Conservation (phyloP, 139 green algal genomes). For the Astrephomene gubernaculifera region DNA sequence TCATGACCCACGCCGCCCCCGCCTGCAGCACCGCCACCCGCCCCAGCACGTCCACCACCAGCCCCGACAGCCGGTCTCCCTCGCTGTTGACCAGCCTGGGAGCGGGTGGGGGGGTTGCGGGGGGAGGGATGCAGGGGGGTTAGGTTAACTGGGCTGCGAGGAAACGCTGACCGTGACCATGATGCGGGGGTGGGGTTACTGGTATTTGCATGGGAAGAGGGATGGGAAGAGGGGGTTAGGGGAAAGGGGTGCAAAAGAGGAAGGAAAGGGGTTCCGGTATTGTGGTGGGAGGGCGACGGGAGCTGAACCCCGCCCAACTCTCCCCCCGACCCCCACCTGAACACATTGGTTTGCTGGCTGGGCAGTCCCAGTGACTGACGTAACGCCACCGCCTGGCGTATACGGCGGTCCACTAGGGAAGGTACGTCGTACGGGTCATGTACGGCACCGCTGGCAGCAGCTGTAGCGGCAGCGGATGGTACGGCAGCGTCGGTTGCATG, state of each 20-base stretch:
- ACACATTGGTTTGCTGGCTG: slow-evolving; percentile 57
- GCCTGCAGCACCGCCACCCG: slow-evolving; percentile 59
- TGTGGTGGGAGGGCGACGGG: too few relatives aligned
- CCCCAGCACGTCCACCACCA: slow-evolving; percentile 67
- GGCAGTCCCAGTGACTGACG: slow-evolving; percentile 63
- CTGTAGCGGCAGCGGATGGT: too few relatives aligned
- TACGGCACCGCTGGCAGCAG: too few relatives aligned
- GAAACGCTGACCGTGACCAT: too few relatives aligned
- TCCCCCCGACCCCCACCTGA: slow-evolving; percentile 37
- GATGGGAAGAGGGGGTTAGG: too few relatives aligned
- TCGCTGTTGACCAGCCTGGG: slow-evolving; percentile 86
- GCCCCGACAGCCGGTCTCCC: slow-evolving; percentile 84
- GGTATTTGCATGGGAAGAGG: too few relatives aligned
- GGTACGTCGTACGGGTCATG: slow-evolving; percentile 62
- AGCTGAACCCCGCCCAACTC: too few relatives aligned
- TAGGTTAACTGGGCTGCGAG: too few relatives aligned
- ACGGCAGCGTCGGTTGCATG: too few relatives aligned
- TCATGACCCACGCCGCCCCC: slow-evolving; percentile 41
- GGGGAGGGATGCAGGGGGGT: neutral
- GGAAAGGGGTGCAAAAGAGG: too few relatives aligned
- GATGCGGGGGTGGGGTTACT: too few relatives aligned
- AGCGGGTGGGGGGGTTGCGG: neutral
- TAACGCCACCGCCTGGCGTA: slow-evolving; percentile 63
- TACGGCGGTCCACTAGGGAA: slow-evolving; percentile 52
- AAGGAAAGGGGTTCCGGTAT: too few relatives aligned